Evolutionary conservation across 257 asterid species (phyloP), one percentile per base, ranked within the genome.

Genomic region (Petrea volubilis): DNA sequence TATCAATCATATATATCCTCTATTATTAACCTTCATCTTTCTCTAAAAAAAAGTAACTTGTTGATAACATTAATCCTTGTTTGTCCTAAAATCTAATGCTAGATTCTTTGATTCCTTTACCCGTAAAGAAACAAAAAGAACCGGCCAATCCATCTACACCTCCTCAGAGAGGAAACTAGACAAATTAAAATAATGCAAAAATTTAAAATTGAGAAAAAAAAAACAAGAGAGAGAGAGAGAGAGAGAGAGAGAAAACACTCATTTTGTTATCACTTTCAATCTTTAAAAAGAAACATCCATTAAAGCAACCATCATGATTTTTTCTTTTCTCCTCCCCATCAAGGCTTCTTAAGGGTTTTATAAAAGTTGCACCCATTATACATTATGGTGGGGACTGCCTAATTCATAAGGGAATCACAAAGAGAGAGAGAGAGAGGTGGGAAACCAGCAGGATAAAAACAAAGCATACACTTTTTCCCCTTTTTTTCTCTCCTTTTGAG

Each of bases 31-130:
- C 69, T 79, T 76, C 74, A 74, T 78, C 82, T 49, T 53, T 71
- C n/a, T 17, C 14, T 10, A 0, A 9, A 63, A 61, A 41, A 49
- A 80, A 71, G 80, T 70, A n/a, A 76, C 71, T 79, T 73, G 73
- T 79, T 71, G 78, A 76, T 67, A 86, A 79, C 85, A 78, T 49
- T 76, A 79, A 75, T 66, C 77, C 83, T 80, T 80, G 82, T 79
- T 80, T 92, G 88, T 86, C 96, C 87, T 77, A 83, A 90, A 83
- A 87, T 84, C 88, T 87, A 85, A 79, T 75, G 83, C 82, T 82
- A 87, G 96, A 90, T 90, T 90, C 98, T 77, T 89, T 88, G 93
- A 88, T 93, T 89, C 97, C 90, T 80, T 77, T 73, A 77, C 87
- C 87, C 92, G 74, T 80, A 83, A 80, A 68, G 75, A 77, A 82